These are phyloP conservation scores for Alternaria sp. DNA, from an alignment of 2,329 filamentous ascomycete species.

Conservation along the genomic window DNA sequence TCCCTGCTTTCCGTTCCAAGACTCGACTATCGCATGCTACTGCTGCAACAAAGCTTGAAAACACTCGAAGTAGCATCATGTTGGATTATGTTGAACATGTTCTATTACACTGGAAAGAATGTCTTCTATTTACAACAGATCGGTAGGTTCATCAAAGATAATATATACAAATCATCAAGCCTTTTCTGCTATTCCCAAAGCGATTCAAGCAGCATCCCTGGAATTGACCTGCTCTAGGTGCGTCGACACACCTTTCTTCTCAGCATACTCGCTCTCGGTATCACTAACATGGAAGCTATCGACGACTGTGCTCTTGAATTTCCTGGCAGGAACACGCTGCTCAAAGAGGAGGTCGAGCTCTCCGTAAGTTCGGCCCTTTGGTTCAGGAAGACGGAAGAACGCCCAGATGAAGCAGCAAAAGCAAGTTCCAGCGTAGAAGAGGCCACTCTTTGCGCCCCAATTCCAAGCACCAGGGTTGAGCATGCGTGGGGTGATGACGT, in stretches of 20 bases:
- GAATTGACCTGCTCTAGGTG: slow-evolving; percentile 40
- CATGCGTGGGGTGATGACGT: slow-evolving; percentile 53
- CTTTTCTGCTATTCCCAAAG: not conserved
- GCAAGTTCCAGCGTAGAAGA: slow-evolving; percentile 86
- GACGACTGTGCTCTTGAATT: slow-evolving; percentile 42
- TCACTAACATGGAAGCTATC: slow-evolving; percentile 34
- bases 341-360: slow-evolving; percentile 89
- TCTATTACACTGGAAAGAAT: not conserved
- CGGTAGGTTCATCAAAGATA: slow-evolving; percentile 2
- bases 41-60: not conserved
- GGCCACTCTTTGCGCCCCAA: slow-evolving; percentile 85
- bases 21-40: not conserved
- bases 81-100: not conserved
- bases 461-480: slow-evolving; percentile 48
- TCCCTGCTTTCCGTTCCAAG: not conserved
- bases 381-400: slow-evolving; percentile 82
- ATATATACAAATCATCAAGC: slow-evolving; percentile 11
- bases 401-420: slow-evolving; percentile 81
- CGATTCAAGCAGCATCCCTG: slow-evolving; percentile 15
- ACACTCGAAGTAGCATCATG: not conserved
- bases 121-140: slow-evolving; percentile 5
- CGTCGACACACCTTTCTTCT: slow-evolving; percentile 35
- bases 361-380: slow-evolving; percentile 80
- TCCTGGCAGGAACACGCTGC: slow-evolving; percentile 44
- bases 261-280: slow-evolving; percentile 29